Conservation (phyloP, 495 filamentous ascomycete genomes). For the Tuber umbilicatum region DNA sequence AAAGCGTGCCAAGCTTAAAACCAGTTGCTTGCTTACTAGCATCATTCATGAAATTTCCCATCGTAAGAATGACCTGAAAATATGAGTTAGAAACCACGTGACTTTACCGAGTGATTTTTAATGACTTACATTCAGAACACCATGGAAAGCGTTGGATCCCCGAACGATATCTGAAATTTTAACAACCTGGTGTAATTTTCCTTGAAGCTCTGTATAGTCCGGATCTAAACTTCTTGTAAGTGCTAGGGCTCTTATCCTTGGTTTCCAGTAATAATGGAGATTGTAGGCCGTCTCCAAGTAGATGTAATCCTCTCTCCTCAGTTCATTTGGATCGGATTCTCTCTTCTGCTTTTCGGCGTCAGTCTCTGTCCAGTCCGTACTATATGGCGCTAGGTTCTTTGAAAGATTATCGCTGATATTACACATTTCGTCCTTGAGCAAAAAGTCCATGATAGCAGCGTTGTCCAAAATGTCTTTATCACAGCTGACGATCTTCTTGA, state of each 20-base stretch:
- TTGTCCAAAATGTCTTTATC: slow-evolving; percentile 89
- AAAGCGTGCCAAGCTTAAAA: slow-evolving; percentile 96
- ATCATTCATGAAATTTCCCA: slow-evolving; percentile 99
- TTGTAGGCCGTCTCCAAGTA: slow-evolving; percentile 91
- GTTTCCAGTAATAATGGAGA: slow-evolving; percentile 97
- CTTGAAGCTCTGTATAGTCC: slow-evolving; percentile 85
- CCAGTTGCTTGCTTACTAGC: slow-evolving; percentile 95
- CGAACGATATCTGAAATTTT: slow-evolving; percentile 79
- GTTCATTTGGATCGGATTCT: slow-evolving; percentile 79
- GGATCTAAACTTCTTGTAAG: slow-evolving; percentile 77
- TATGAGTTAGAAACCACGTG: slow-evolving; percentile 10
- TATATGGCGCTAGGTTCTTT: slow-evolving; percentile 90
- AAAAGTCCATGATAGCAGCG: slow-evolving; percentile 91
- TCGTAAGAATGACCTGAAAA: slow-evolving; percentile 70
- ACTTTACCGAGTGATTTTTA: not conserved
- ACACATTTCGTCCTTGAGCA: slow-evolving; percentile 86
- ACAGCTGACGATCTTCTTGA: slow-evolving; percentile 91
- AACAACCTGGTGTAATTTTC: slow-evolving; percentile 74
- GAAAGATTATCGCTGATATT: slow-evolving; percentile 81
- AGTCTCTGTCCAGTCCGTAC: slow-evolving; percentile 90
- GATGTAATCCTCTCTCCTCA: slow-evolving; percentile 91
- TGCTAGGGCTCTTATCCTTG: slow-evolving; percentile 80
- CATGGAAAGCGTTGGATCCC: slow-evolving; percentile 87
- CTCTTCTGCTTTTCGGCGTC: slow-evolving; percentile 70
- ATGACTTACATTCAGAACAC: slow-evolving; percentile 64